phyloP scores from a whole-genome alignment of 495 filamentous ascomycete genomes.

The Sordaria brevicollis region DNA sequence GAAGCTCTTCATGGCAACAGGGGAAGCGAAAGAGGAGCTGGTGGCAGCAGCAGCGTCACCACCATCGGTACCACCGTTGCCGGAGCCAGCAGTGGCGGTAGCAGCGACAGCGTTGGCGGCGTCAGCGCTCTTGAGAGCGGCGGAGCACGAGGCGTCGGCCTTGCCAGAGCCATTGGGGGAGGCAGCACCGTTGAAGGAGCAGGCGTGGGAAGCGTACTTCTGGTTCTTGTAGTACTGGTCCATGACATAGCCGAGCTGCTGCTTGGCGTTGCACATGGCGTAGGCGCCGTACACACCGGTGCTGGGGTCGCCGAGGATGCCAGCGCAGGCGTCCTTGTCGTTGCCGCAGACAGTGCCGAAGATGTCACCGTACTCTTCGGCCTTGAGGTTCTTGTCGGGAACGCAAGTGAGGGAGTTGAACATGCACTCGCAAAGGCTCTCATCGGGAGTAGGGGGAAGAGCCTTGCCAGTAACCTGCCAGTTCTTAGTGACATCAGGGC shows the following conservation, averaged over 20 bases:
- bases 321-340: slow-evolving; percentile 45
- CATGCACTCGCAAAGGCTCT: slow-evolving; percentile 75
- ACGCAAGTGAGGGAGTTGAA: slow-evolving; percentile 56
- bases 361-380: slow-evolving; percentile 48
- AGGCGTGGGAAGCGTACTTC: slow-evolving; percentile 46
- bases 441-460: slow-evolving; percentile 74
- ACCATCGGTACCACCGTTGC: slow-evolving; percentile 20
- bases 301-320: slow-evolving; percentile 59
- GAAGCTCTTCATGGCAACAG: slow-evolving; percentile 36
- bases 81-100: slow-evolving; percentile 34
- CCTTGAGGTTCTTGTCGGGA: slow-evolving; percentile 37
- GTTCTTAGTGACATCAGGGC: slow-evolving; percentile 50
- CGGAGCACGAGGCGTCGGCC: slow-evolving; percentile 9
- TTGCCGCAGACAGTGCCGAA: slow-evolving; percentile 66
- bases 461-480: slow-evolving; percentile 58
- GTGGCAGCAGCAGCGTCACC: slow-evolving; percentile 21
- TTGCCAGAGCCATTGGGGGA: slow-evolving; percentile 5
- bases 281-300: slow-evolving; percentile 78
- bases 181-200: slow-evolving; percentile 53
- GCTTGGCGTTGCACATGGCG: slow-evolving; percentile 70
- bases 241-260: slow-evolving; percentile 73
- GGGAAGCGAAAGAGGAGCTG: slow-evolving; percentile 22
- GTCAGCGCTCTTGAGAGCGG: slow-evolving; percentile 11
- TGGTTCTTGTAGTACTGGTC: slow-evolving; percentile 70
- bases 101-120: slow-evolving; percentile 34